Evolutionary conservation across 768 basidiomycete genomes (phyloP), one percentile per base, ranked within the genome.

Genomic region (Calocybe indica): DNA sequence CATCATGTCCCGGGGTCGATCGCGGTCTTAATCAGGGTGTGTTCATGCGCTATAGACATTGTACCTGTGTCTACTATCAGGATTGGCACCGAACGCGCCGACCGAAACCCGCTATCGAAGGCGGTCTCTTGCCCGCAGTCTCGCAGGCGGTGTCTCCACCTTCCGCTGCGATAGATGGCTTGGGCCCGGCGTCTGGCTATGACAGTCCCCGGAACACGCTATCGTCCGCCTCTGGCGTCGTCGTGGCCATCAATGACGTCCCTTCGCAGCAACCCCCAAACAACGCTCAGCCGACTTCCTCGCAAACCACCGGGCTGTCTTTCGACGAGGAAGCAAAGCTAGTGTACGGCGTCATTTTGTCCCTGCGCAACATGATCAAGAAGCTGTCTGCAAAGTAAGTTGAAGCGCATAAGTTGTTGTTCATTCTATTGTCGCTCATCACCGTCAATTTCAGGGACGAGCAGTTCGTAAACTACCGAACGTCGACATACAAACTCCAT

Each of bases 291-390:
- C 55, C 70, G n/a, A 34, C 58, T 31, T 52, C 59, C 22, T 53
- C 61, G 29, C 69, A 74, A 7, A 78, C 69, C 51, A 73, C 80
- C 3, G 81, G 78, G 12, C 70, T 99, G 13, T 74, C 95, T 5
- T 98, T 99, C 56, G 96, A 99, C 60, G 96, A 99, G 64, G 95
- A 99, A 65, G 85, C 86, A 1, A 99, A 99, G 62, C 77, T 99
- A 51, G 94, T 99, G 0, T 99, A 98, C 62, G 96, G 96, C 47
- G 90, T 99, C 46, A 75, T 98, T 10, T 72, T 97, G 37, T 93
- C 91, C 6, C 62, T 99, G 56, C 71, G 92, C 46, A 93, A 92
- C 64, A 95, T 98, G 93, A 73, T 95, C 60, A 95, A 83, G 73
- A 98, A 96, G 65, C 66, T 99, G 7, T 88, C 94, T 9, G 84